phyloP scores from a whole-genome alignment of 139 green algal species.

The Chlorella sp. region DNA sequence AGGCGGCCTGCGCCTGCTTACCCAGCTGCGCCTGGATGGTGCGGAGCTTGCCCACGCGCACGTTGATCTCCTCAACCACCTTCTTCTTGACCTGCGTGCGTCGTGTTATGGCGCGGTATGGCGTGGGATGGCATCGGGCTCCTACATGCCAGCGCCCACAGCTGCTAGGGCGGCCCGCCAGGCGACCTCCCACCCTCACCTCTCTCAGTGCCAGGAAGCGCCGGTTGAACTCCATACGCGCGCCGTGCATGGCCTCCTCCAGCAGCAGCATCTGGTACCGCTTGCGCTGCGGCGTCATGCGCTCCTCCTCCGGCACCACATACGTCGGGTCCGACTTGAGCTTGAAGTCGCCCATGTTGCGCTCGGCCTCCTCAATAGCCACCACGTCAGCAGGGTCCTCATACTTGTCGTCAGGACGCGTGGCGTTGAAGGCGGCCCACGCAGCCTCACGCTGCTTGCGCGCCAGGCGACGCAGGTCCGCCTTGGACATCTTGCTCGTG shows the following conservation, averaged over 20 bases:
- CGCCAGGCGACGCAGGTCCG: conserved; percentile 45
- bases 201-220: conserved; percentile 57
- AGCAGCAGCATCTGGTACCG: conserved; percentile 58
- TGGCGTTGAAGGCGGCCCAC: conserved; percentile 63
- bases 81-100: not conserved
- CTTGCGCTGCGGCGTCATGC: conserved; percentile 58
- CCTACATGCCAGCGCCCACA: not conserved
- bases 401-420: conserved; percentile 51
- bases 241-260: conserved; percentile 44
- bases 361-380: conserved; percentile 45
- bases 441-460: conserved; percentile 59
- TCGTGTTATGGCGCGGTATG: no score
- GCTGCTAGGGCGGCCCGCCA: no score
- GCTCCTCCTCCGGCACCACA: conserved; percentile 57
- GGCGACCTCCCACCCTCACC: no score
- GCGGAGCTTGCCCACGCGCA: conserved; percentile 3
- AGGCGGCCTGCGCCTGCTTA: conserved; percentile 2
- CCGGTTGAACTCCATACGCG: conserved; percentile 59
- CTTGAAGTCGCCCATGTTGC: conserved; percentile 75
- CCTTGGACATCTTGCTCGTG: conserved; percentile 39
- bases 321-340: conserved; percentile 74
- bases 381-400: conserved; percentile 61
- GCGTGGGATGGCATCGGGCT: no score
- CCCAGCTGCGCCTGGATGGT: conserved; percentile 20
- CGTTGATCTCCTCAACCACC: conserved; percentile 1